A percentile compares a stretch with the other conserved stretches of the same genome.
Evolutionary conservation across 352 stramenopile species (phyloP).

Genomic region (Globisporangium heterothallicum): DNA sequence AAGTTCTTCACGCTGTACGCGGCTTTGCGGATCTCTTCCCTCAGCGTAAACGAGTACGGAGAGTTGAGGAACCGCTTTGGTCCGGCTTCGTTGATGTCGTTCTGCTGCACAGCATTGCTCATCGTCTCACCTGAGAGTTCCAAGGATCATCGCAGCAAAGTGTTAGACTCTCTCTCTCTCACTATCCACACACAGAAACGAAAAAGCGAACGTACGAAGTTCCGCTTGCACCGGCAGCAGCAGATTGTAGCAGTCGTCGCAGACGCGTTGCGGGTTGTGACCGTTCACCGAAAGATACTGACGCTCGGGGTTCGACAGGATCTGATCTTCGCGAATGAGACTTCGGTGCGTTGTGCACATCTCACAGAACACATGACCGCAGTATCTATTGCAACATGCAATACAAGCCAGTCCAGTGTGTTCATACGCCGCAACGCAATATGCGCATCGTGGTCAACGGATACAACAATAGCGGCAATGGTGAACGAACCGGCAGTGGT

Average conservation of each 20-base stretch:
- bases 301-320: slow-evolving; percentile 61
- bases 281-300: slow-evolving; percentile 76
- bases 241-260: slow-evolving; percentile 59
- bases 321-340: slow-evolving; percentile 70
- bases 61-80: slow-evolving; percentile 76
- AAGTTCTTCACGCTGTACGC: slow-evolving; percentile 92
- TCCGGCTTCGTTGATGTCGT: slow-evolving; percentile 56
- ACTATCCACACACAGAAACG: neutral
- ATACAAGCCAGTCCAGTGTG: neutral
- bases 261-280: slow-evolving; percentile 82
- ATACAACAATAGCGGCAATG: too few relatives aligned
- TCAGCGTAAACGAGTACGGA: slow-evolving; percentile 86
- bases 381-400: slow-evolving; percentile 41
- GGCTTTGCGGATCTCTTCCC: slow-evolving; percentile 91
- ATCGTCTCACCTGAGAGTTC: slow-evolving; percentile 40
- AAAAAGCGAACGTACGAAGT: slow-evolving; percentile 39
- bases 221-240: slow-evolving; percentile 57
- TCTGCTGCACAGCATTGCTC: slow-evolving; percentile 79
- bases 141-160: too few relatives aligned
- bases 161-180: neutral
- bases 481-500: slow-evolving; percentile 73
- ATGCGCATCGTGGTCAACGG: too few relatives aligned
- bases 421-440: too few relatives aligned
- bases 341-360: slow-evolving; percentile 64
- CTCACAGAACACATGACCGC: slow-evolving; percentile 74